Percentiles rank a stretch among this genome's conserved stretches.
phyloP scores from a whole-genome alignment of 1,139 yeast genomes.

The Geotrichum bryndzae region DNA sequence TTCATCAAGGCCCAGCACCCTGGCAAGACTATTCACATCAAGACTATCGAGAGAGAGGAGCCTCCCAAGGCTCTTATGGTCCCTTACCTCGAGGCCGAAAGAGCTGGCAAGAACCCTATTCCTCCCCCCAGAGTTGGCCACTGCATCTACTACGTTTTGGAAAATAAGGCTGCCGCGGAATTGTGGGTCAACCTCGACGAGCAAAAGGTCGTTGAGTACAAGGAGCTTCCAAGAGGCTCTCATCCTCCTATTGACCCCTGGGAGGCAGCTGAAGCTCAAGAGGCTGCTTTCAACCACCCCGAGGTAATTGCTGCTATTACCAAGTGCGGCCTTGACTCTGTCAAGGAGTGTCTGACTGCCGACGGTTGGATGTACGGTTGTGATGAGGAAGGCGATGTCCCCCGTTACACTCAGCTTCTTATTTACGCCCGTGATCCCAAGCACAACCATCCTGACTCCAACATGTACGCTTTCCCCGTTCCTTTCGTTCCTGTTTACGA shows the following conservation, averaged over 20 bases:
- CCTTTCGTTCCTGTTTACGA: slow-evolving; percentile 80
- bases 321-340: slow-evolving; percentile 53
- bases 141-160: slow-evolving; percentile 59
- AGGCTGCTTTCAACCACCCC: slow-evolving; percentile 71
- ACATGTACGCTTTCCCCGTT: slow-evolving; percentile 79
- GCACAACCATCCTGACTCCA: slow-evolving; percentile 68
- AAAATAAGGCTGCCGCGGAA: slow-evolving; percentile 57
- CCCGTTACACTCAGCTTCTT: slow-evolving; percentile 66
- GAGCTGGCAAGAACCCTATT: slow-evolving; percentile 51
- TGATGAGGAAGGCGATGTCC: slow-evolving; percentile 70
- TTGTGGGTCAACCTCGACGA: slow-evolving; percentile 63
- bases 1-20: slow-evolving; percentile 44
- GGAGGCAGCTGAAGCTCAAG: slow-evolving; percentile 57
- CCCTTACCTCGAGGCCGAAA: slow-evolving; percentile 64
- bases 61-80: slow-evolving; percentile 78
- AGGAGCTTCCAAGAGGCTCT: slow-evolving; percentile 53
- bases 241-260: slow-evolving; percentile 73
- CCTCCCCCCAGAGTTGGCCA: slow-evolving; percentile 53
- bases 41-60: slow-evolving; percentile 66
- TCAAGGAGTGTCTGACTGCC: slow-evolving; percentile 53
- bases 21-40: slow-evolving; percentile 55
- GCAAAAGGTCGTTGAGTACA: slow-evolving; percentile 51
- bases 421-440: slow-evolving; percentile 56
- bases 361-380: slow-evolving; percentile 94
- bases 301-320: slow-evolving; percentile 50